phyloP scores from a whole-genome alignment of 2,329 filamentous ascomycete species.

The Pseudogymnoascus sp. region DNA sequence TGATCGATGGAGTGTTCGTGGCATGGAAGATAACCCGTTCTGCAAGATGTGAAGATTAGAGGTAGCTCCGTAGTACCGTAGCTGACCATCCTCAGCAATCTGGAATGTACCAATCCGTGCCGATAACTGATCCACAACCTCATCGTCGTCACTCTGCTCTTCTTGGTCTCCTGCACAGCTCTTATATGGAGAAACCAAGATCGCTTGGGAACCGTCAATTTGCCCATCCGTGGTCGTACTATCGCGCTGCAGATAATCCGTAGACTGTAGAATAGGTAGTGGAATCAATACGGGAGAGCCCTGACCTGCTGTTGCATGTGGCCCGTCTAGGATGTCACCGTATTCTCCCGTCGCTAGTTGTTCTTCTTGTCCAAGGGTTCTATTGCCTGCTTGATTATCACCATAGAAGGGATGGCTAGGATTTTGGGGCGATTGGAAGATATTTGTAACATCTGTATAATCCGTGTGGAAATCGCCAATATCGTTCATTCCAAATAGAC shows the following conservation, averaged over 20 bases:
- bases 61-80: conserved; percentile 15
- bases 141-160: background rate
- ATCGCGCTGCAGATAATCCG: background rate
- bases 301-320: background rate
- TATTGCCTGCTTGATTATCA: background rate
- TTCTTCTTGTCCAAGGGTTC: background rate
- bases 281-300: background rate
- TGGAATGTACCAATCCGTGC: conserved; percentile 12
- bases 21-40: conserved; percentile 8
- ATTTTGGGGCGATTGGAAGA: background rate
- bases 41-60: conserved; percentile 13
- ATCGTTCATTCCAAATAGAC: background rate
- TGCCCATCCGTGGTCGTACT: background rate
- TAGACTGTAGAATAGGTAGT: background rate
- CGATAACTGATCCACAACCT: conserved; percentile 14
- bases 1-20: background rate
- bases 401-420: background rate
- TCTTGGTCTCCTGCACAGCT: background rate
- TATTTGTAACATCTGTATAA: background rate
- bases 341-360: background rate
- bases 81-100: conserved; percentile 14
- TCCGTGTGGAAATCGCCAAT: background rate
- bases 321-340: background rate
- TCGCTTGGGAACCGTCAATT: background rate
- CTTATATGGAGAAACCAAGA: background rate